Evolutionary conservation across 306 rosid genomes (phyloP), one percentile per base, ranked within the genome.

Genomic region (Prosopis cineraria): DNA sequence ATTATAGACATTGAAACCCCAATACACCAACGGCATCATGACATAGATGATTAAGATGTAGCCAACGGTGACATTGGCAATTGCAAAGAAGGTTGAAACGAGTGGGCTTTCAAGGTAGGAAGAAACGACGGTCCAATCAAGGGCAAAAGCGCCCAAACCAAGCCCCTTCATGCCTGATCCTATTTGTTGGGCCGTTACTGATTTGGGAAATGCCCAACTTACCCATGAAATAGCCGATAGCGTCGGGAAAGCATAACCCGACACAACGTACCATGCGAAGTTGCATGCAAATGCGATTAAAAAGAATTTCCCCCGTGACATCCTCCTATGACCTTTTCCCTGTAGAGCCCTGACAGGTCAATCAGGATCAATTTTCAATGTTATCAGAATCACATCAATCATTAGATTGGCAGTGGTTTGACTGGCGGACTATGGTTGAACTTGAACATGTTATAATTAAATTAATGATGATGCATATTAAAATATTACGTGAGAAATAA

Each of bases 241-340:
- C 0, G 88, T 79, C 12, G 70, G 25, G 65, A 89, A 84, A 14
- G 88, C 84, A 84, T 84, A 89, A 7, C 91, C 93, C 0, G 97
- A 92, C 7, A 91, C 73, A 1, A 88, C n/a, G 34, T 83, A 91
- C 91, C 91, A 89, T 4, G 88, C 60, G 69, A 91, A 91, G 78
- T 92, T 91, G 81, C 94, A 91, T 3, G 82, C 31, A 12, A 89
- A 76, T 24, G 91, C 90, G 2, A 89, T 85, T 24, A 86, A 4
- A 72, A 91, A 88, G 85, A 91, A 89, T 20, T 88, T 89, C 72
- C 87, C 89, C 22, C 83, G 70, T 1, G 90, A 89, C 93, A 89
- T 84, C 2, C 91, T 85, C 4, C 17, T 58, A 6, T 53, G 40
- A 56, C 86, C 96, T 43, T 85, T 86, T 24, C 89, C 96, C 70